phyloP scores from a whole-genome alignment of 1,284 basidiomycete species.

The Athelia psychrophila region DNA sequence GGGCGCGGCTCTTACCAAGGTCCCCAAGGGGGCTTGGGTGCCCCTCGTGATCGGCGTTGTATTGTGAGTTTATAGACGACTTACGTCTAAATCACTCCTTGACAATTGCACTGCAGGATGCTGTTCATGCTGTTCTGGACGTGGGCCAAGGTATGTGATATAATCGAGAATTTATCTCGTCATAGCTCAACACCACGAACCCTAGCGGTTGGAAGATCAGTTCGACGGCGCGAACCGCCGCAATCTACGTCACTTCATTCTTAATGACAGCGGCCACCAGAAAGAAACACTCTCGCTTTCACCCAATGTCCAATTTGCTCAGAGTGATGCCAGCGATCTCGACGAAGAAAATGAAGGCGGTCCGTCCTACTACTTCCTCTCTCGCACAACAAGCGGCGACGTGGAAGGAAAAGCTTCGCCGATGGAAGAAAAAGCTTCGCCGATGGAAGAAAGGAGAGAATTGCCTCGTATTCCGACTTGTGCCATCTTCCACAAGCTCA shows the following conservation, averaged over 20 bases:
- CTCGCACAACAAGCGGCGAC: background rate
- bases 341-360: slow-evolving; percentile 10
- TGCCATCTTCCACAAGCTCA: slow-evolving; percentile 56
- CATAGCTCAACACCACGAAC: slow-evolving; percentile 20
- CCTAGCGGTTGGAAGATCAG: slow-evolving; percentile 44
- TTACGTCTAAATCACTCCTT: background rate
- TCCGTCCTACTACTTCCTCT: background rate
- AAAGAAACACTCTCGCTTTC: background rate
- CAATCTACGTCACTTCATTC: slow-evolving; percentile 52
- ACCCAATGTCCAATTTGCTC: background rate
- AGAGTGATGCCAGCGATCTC: slow-evolving; percentile 10
- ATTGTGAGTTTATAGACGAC: slow-evolving; percentile 31
- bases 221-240: slow-evolving; percentile 57
- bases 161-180: background rate
- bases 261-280: background rate
- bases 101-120: slow-evolving; percentile 25
- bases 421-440: background rate
- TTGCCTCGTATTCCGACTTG: slow-evolving; percentile 48
- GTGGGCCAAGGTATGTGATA: slow-evolving; percentile 48
- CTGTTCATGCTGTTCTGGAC: slow-evolving; percentile 58
- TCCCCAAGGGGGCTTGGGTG: slow-evolving; percentile 64
- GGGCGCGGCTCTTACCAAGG: slow-evolving; percentile 58
- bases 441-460: slow-evolving; percentile 20
- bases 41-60: slow-evolving; percentile 54
- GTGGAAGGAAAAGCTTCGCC: background rate